Percentiles rank a stretch among this genome's conserved stretches.
phyloP scores from a whole-genome alignment of 768 basidiomycete species.

The Serendipita sp. region DNA sequence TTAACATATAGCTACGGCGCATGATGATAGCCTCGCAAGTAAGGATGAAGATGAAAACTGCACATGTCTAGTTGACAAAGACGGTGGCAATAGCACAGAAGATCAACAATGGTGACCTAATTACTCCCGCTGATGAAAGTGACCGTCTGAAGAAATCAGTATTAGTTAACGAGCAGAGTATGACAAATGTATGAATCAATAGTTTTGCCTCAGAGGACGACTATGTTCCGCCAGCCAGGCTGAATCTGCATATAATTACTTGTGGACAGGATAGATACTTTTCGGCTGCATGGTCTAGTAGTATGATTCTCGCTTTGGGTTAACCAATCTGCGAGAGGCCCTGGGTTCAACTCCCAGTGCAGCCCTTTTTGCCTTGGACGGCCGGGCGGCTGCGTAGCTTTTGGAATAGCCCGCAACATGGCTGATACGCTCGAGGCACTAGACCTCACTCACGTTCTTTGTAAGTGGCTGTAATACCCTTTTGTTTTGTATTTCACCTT shows the following conservation, averaged over 20 bases:
- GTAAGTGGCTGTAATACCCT: slow-evolving; percentile 22
- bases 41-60: not conserved
- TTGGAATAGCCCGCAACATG: not conserved
- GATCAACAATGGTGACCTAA: not conserved
- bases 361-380: too few relatives aligned
- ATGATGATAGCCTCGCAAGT: not conserved
- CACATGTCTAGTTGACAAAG: not conserved
- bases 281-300: too few relatives aligned
- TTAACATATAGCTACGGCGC: not conserved
- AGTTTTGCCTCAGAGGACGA: too few relatives aligned
- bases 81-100: not conserved
- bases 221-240: too few relatives aligned
- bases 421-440: slow-evolving; percentile 25
- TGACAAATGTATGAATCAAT: too few relatives aligned
- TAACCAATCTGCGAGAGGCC: too few relatives aligned
- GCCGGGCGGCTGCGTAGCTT: not conserved
- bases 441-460: slow-evolving; percentile 52
- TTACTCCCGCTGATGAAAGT: not conserved
- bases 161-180: too few relatives aligned
- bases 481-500: not conserved
- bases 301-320: too few relatives aligned
- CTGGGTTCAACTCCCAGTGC: too few relatives aligned
- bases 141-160: not conserved
- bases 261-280: too few relatives aligned
- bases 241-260: too few relatives aligned